Evolutionary conservation across 352 stramenopile species (phyloP).

Genomic region (Aphanomyces invadans): DNA sequence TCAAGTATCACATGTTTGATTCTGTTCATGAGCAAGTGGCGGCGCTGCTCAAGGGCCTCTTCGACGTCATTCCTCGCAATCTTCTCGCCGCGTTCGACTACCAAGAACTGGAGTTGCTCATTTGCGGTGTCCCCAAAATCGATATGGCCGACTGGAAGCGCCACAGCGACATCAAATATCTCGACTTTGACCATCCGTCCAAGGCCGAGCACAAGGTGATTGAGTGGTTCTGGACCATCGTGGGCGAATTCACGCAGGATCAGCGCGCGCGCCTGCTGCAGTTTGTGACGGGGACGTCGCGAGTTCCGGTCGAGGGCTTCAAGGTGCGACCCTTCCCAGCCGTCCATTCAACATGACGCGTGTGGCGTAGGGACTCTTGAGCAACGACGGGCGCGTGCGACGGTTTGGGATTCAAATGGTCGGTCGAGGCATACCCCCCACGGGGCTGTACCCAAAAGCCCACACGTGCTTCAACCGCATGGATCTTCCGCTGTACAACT

Average conservation of each 20-base stretch:
- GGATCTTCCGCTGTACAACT: slow-evolving; percentile 70
- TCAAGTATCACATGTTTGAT: slow-evolving; percentile 91
- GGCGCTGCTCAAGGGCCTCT: slow-evolving; percentile 86
- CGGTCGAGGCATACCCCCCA: slow-evolving; percentile 58
- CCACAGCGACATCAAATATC: slow-evolving; percentile 77
- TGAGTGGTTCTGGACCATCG: slow-evolving; percentile 86
- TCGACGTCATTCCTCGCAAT: slow-evolving; percentile 82
- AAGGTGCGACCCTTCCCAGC: too few relatives aligned
- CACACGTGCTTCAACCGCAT: slow-evolving; percentile 87
- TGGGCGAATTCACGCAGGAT: slow-evolving; percentile 72
- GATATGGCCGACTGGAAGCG: slow-evolving; percentile 86
- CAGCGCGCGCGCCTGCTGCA: slow-evolving; percentile 81
- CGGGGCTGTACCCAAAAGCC: slow-evolving; percentile 69
- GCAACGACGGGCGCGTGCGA: slow-evolving; percentile 75
- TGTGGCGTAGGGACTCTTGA: slow-evolving; percentile 45
- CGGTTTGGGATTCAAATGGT: slow-evolving; percentile 96
- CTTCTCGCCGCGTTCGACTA: slow-evolving; percentile 90
- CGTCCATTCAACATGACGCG: too few relatives aligned
- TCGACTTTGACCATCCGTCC: slow-evolving; percentile 53
- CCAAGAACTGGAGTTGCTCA: slow-evolving; percentile 92
- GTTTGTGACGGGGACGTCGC: slow-evolving; percentile 86
- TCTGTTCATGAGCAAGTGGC: slow-evolving; percentile 85
- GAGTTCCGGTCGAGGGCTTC: slow-evolving; percentile 94
- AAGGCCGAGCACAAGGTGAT: slow-evolving; percentile 57
- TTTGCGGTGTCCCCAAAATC: slow-evolving; percentile 86